phyloP scores from a whole-genome alignment of 139 green algal genomes.

The Nannochloris sp. region DNA sequence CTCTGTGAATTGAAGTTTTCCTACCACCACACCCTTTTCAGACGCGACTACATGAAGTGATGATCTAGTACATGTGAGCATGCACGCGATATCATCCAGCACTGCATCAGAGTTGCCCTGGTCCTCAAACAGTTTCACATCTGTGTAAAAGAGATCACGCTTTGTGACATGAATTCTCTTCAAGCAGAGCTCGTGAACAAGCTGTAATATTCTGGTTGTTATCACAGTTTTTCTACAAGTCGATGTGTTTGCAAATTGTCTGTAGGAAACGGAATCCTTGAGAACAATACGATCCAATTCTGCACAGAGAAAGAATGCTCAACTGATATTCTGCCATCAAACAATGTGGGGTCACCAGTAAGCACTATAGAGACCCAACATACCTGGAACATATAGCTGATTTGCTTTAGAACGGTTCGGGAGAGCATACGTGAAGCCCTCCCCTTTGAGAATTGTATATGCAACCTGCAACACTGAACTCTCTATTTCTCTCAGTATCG shows the following conservation, averaged over 20 bases:
- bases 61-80: constrained; percentile 91
- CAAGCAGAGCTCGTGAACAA: constrained; percentile 60
- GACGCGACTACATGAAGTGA: constrained; percentile 86
- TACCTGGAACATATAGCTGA: constrained; percentile 55
- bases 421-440: constrained; percentile 43
- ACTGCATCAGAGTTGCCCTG: constrained; percentile 74
- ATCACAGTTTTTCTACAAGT: constrained; percentile 76
- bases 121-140: constrained; percentile 95
- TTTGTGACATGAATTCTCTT: constrained; percentile 40
- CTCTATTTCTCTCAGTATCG: constrained; percentile 76
- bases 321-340: neutral
- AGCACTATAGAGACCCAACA: neutral
- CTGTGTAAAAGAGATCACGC: constrained; percentile 89
- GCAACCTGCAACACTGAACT: constrained; percentile 51
- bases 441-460: constrained; percentile 44
- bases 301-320: neutral
- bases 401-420: constrained; percentile 71
- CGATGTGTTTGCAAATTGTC: constrained; percentile 66
- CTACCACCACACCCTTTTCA: constrained; percentile 95
- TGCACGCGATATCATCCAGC: constrained; percentile 90
- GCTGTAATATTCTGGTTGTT: constrained; percentile 80
- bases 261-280: constrained; percentile 53
- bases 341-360: constrained; percentile 2
- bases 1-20: constrained; percentile 75
- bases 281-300: constrained; percentile 93